Percentiles rank a stretch among this genome's conserved stretches.
Conservation (phyloP, 495 filamentous ascomycete species). For the Tricharina praecox region DNA sequence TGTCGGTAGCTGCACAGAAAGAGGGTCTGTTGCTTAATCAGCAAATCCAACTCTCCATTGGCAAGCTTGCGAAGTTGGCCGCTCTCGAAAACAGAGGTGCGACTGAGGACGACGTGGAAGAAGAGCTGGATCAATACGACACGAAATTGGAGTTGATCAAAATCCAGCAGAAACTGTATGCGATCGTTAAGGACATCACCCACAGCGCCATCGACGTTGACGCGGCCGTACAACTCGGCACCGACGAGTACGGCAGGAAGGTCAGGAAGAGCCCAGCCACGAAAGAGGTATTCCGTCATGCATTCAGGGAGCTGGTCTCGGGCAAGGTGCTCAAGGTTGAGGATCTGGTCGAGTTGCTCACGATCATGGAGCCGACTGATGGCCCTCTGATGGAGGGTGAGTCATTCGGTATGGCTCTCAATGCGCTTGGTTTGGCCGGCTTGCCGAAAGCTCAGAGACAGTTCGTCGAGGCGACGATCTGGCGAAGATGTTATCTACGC, state of each 20-base stretch:
- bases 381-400: conserved; percentile 13
- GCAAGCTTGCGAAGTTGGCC: conserved; percentile 62
- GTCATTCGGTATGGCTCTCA: conserved; percentile 55
- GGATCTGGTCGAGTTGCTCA: conserved; percentile 65
- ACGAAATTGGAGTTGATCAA: conserved; percentile 45
- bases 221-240: conserved; percentile 55
- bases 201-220: conserved; percentile 57
- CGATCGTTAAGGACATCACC: conserved; percentile 34
- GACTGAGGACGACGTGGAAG: conserved; percentile 28
- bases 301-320: conserved; percentile 46
- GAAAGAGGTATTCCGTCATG: conserved; percentile 43
- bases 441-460: conserved; percentile 37
- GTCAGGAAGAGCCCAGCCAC: conserved; percentile 46
- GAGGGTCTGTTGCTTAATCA: conserved; percentile 73
- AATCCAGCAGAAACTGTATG: conserved; percentile 59
- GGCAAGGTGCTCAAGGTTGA: conserved; percentile 49
- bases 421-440: conserved; percentile 42
- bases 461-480: conserved; percentile 51
- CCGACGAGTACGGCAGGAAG: conserved; percentile 45
- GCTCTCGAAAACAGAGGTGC: conserved; percentile 25
- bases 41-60: conserved; percentile 75
- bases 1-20: conserved; percentile 42
- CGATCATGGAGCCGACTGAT: conserved; percentile 42
- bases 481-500: conserved; percentile 62
- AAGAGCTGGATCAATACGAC: conserved; percentile 33